phyloP scores from a whole-genome alignment of 257 asterid species.

The Capsicum baccatum region DNA sequence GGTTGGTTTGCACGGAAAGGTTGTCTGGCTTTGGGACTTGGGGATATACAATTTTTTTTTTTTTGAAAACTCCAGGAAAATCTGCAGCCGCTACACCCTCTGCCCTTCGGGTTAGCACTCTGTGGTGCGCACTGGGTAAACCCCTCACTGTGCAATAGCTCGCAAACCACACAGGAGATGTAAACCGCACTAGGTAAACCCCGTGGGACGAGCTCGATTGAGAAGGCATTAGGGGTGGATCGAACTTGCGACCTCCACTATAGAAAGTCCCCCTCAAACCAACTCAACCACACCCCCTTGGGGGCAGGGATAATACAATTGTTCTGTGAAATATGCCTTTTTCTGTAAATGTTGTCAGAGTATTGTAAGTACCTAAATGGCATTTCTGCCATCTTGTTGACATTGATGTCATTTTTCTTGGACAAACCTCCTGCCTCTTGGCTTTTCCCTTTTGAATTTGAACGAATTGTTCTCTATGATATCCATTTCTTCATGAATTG shows the following conservation, averaged over 20 bases:
- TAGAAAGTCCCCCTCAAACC: too few relatives aligned
- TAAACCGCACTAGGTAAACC: too few relatives aligned
- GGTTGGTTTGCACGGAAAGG: not conserved
- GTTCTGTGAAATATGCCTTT: not conserved
- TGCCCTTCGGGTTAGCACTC: too few relatives aligned
- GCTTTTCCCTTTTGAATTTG: not conserved
- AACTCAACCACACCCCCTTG: too few relatives aligned
- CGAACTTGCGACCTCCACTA: too few relatives aligned
- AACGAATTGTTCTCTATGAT: not conserved
- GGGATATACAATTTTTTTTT: not conserved
- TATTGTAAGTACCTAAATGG: not conserved
- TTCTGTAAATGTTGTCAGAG: not conserved
- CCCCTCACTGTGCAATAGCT: too few relatives aligned
- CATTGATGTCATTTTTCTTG: constrained; percentile 9
- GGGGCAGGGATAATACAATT: not conserved
- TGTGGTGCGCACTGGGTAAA: too few relatives aligned
- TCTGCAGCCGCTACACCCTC: too few relatives aligned
- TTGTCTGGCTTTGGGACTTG: not conserved
- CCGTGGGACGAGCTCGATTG: too few relatives aligned
- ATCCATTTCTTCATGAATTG: not conserved
- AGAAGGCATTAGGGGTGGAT: too few relatives aligned
- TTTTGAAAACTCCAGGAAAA: too few relatives aligned
- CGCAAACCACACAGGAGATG: too few relatives aligned
- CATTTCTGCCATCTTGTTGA: not conserved
- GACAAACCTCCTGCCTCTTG: not conserved